Conservation (phyloP, 805 yeast species). For the Zygotorulaspora florentina region DNA sequence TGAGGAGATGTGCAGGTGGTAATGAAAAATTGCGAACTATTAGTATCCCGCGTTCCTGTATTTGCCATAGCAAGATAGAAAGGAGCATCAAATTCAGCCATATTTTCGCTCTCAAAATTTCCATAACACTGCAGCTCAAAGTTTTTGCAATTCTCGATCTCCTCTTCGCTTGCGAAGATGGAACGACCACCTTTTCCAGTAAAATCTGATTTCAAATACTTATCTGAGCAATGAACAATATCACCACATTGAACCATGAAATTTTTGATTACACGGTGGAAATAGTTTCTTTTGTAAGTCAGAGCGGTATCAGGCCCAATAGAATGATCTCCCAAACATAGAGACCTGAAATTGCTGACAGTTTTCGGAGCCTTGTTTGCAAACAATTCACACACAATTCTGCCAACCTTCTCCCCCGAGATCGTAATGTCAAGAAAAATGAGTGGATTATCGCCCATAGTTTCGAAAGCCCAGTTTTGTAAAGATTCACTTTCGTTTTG, state of each 20-base stretch:
- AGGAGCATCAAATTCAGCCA: conserved; percentile 38
- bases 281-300: conserved; percentile 42
- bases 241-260: conserved; percentile 74
- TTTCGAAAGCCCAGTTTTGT: neutral
- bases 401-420: conserved; percentile 43
- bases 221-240: conserved; percentile 38
- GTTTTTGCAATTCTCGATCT: conserved; percentile 10
- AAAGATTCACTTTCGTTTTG: too few relatives aligned
- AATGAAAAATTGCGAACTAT: conserved; percentile 68
- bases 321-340: conserved; percentile 40
- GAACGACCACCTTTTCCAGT: conserved; percentile 47
- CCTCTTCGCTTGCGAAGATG: conserved; percentile 34
- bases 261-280: conserved; percentile 63
- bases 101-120: conserved; percentile 56
- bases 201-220: conserved; percentile 22
- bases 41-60: conserved; percentile 44
- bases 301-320: conserved; percentile 24
- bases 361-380: conserved; percentile 53
- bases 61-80: conserved; percentile 65
- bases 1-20: conserved; percentile 69
- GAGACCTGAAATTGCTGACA: conserved; percentile 44
- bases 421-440: conserved; percentile 51
- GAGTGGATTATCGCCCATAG: conserved; percentile 3
- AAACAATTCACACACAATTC: conserved; percentile 57
- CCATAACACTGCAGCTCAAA: conserved; percentile 33